These are phyloP conservation scores for Candida coquimbonensis DNA, from an alignment of 805 yeast genomes.

Conservation along the genomic window DNA sequence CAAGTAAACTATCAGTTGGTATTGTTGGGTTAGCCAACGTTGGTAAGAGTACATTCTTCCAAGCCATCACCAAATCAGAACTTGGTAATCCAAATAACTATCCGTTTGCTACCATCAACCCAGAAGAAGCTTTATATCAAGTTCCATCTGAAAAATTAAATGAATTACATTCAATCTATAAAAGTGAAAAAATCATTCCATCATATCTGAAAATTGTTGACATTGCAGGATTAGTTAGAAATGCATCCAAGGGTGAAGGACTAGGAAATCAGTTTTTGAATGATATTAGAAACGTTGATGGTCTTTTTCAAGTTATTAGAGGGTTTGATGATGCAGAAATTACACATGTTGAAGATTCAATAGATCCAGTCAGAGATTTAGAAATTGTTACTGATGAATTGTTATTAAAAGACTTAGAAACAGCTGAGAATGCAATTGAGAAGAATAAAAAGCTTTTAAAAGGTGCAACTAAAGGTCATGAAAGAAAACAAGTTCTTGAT, in stretches of 20 bases:
- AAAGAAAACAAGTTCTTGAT: constrained; percentile 38
- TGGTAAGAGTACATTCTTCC: constrained; percentile 77
- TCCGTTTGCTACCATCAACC: constrained; percentile 75
- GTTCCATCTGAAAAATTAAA: constrained; percentile 63
- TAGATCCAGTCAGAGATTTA: constrained; percentile 70
- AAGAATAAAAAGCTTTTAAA: constrained; percentile 34
- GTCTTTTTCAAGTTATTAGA: constrained; percentile 73
- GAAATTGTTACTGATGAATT: constrained; percentile 71
- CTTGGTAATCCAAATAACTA: constrained; percentile 72
- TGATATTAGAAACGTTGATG: constrained; percentile 75
- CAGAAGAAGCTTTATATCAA: constrained; percentile 68
- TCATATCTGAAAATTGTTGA: constrained; percentile 67
- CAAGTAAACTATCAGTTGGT: constrained; percentile 35
- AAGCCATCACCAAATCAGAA: constrained; percentile 67
- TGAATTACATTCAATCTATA: constrained; percentile 46
- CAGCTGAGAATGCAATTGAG: constrained; percentile 52
- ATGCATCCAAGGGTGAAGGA: constrained; percentile 82
- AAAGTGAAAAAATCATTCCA: constrained; percentile 57
- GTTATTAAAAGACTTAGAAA: constrained; percentile 71
- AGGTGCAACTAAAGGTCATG: constrained; percentile 37
- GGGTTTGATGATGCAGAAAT: constrained; percentile 71
- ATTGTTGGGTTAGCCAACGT: constrained; percentile 79
- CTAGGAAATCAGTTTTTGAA: constrained; percentile 75
- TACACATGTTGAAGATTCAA: constrained; percentile 66
- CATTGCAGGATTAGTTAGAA: constrained; percentile 77